Base-by-base conservation (phyloP, 352 stramenopile genomes). In the Pythium monospermum region DNA sequence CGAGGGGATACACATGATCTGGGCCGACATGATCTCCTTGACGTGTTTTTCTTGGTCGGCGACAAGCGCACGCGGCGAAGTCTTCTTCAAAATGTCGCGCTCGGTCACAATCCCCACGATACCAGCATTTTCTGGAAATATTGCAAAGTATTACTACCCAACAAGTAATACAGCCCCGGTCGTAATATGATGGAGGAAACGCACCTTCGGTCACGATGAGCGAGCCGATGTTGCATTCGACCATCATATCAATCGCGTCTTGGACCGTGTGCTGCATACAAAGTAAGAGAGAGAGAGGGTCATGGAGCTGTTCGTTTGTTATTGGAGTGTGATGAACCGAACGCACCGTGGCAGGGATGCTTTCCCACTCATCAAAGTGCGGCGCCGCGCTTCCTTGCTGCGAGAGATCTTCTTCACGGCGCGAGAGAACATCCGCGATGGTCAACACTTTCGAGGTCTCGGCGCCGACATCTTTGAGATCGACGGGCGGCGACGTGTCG, bases 91-190 rank as follows among this genome's bases (percentile, higher is more conserved):
- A 15, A 93, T 69, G 42, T 93, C 82, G 39, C 82, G 73, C 68
- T 93, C 82, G 3, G 82, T 93, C 16, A 93, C 76, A 50, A 93
- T 93, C 5, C 82, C 82, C 3, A 93, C 77, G 36, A 93, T 83
- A 0, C 79, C 82, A 32, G 67, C 64, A 27, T 62, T 76, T 21
- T 79, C 73, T 80, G 49, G 4, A 35, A 6, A 12, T 8, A 51
- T 19, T 32, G 13, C 19, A 43, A 23, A 23, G 31, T 16, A 54
- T 37, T 12, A 43, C 18, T 21, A 33, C 16, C 46, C 3, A 45
- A 12, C 32, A 22, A n/a, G n/a, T n/a, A n/a, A n/a, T n/a, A n/a
- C n/a, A n/a, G n/a, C n/a, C n/a, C n/a, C n/a, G n/a, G n/a, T 35
- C 15, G 15, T 15, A 35, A 15, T 15, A 15, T 35, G 7, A 15